phyloP scores from a whole-genome alignment of 805 yeast genomes.

The Hanseniaspora mollemarum region DNA sequence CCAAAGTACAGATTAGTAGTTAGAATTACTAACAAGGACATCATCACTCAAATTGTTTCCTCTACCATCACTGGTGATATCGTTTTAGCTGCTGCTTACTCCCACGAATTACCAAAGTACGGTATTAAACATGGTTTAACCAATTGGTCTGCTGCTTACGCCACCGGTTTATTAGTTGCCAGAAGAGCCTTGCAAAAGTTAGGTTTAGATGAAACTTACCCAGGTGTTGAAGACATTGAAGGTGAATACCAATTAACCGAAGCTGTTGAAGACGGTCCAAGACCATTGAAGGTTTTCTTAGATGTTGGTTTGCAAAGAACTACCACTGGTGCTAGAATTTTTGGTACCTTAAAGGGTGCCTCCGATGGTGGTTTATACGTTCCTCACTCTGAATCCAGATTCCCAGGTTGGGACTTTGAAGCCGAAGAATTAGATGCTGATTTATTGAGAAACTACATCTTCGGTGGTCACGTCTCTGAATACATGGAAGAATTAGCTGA shows the following conservation, averaged over 20 bases:
- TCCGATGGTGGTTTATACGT: slow-evolving; percentile 99
- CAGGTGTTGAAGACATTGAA: slow-evolving; percentile 98
- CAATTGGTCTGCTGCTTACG: slow-evolving; percentile 99
- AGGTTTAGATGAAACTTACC: slow-evolving; percentile 95
- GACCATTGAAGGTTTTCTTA: slow-evolving; percentile 99
- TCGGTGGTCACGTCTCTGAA: slow-evolving; percentile 99
- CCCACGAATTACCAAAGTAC: slow-evolving; percentile 96
- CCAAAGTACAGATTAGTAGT: slow-evolving; percentile 99
- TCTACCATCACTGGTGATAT: slow-evolving; percentile 95
- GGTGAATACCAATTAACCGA: slow-evolving; percentile 98
- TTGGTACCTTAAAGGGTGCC: slow-evolving; percentile 99
- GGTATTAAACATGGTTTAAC: slow-evolving; percentile 98
- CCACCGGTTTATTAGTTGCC: slow-evolving; percentile 95
- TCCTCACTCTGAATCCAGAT: slow-evolving; percentile 99
- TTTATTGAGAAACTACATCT: slow-evolving; percentile 94
- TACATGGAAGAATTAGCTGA: slow-evolving; percentile 99
- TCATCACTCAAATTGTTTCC: slow-evolving; percentile 93
- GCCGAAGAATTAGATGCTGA: slow-evolving; percentile 96
- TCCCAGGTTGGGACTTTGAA: slow-evolving; percentile 99
- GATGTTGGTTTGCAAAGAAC: slow-evolving; percentile 99
- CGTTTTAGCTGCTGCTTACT: slow-evolving; percentile 94
- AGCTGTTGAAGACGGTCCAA: slow-evolving; percentile 98
- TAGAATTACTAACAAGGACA: slow-evolving; percentile 99
- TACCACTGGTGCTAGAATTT: slow-evolving; percentile 99
- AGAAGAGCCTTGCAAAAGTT: slow-evolving; percentile 97